phyloP scores from a whole-genome alignment of 106 monocot species.

The Acanthochlamys bracteata region DNA sequence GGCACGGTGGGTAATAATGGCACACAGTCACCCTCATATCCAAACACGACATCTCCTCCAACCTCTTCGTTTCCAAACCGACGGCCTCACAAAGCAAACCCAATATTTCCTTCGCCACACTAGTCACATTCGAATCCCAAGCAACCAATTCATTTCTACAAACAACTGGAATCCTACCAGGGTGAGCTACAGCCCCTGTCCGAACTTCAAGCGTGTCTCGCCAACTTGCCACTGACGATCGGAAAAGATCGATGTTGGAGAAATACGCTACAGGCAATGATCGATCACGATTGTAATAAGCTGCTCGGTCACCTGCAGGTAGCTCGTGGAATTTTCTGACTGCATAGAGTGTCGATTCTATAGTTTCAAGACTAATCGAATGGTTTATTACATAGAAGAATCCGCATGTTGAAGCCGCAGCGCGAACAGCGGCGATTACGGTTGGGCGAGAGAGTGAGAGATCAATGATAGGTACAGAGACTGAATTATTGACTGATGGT shows the following conservation, averaged over 20 bases:
- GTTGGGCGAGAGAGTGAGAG: constrained; percentile 28
- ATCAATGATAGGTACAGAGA: constrained; percentile 41
- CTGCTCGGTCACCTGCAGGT: constrained; percentile 7
- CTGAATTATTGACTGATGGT: not conserved
- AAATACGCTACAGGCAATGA: constrained; percentile 9
- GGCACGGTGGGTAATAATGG: constrained; percentile 76
- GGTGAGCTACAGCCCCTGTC: not conserved
- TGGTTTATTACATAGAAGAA: constrained; percentile 52
- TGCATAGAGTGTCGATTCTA: constrained; percentile 16
- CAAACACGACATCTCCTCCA: constrained; percentile 30
- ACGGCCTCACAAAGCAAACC: constrained; percentile 60
- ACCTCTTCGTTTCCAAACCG: constrained; percentile 21
- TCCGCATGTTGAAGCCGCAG: constrained; percentile 26
- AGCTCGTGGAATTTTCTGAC: constrained; percentile 46
- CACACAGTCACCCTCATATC: constrained; percentile 49
- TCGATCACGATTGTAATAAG: constrained; percentile 13
- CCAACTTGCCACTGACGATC: constrained; percentile 22
- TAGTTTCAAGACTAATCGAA: constrained; percentile 10
- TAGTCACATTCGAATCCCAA: constrained; percentile 30
- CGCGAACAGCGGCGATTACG: constrained; percentile 12
- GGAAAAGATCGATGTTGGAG: constrained; percentile 27
- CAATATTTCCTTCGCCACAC: constrained; percentile 25
- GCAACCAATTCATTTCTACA: constrained; percentile 29
- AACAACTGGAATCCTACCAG: constrained; percentile 13
- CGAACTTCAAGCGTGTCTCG: constrained; percentile 26